Percentiles rank a stretch among this genome's conserved stretches.
These are phyloP conservation scores for Pharus latifolius DNA, from an alignment of 176 grass and related monocot genomes.

Conservation along the genomic window DNA sequence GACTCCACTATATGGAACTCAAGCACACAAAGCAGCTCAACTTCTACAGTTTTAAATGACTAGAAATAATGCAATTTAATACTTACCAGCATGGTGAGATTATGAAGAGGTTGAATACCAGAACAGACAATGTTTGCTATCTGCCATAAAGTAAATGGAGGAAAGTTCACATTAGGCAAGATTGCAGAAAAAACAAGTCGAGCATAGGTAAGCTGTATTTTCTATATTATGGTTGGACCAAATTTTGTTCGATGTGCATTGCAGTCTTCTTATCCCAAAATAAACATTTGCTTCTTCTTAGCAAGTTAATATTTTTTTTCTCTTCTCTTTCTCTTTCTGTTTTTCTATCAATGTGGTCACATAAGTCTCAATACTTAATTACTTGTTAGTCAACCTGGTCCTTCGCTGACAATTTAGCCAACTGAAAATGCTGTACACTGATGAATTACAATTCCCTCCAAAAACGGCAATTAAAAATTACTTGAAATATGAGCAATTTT, in stretches of 20 bases:
- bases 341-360: no score
- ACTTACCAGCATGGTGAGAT: slow-evolving; percentile 33
- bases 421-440: neutral
- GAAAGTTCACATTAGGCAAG: neutral
- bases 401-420: no score
- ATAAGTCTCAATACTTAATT: no score
- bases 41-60: slow-evolving; percentile 1
- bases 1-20: neutral
- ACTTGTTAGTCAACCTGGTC: no score
- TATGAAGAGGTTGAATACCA: slow-evolving; percentile 50
- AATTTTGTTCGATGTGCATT: neutral
- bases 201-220: neutral
- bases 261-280: neutral
- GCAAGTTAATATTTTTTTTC: neutral
- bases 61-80: neutral
- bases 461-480: neutral
- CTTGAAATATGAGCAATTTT: neutral
- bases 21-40: neutral
- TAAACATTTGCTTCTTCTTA: neutral
- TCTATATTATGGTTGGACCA: neutral
- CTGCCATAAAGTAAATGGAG: slow-evolving; percentile 19
- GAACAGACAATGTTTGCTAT: slow-evolving; percentile 37
- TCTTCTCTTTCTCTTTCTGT: no score
- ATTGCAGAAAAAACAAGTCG: neutral
- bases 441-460: neutral